A percentile compares a stretch with the other conserved stretches of the same genome.
phyloP scores from a whole-genome alignment of 2,329 filamentous ascomycete species.

The Incumbomyces lentus region DNA sequence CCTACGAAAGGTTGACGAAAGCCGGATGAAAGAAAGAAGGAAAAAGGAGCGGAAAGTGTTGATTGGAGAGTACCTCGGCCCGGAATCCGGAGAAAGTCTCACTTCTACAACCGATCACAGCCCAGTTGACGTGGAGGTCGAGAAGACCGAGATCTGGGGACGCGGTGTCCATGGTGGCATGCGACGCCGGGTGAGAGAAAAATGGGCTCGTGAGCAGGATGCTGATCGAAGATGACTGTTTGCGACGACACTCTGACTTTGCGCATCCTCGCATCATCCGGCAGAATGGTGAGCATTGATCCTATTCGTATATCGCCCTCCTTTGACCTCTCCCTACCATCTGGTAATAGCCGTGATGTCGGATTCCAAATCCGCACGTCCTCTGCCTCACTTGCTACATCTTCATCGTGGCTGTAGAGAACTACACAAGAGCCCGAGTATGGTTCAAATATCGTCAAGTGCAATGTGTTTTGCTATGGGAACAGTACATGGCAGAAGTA shows the following conservation, averaged over 20 bases:
- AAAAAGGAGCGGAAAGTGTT: conserved; percentile 31
- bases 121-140: conserved; percentile 1
- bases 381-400: background rate
- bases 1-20: conserved; percentile 32
- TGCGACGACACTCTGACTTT: no score
- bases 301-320: no score
- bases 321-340: no score
- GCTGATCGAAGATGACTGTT: background rate
- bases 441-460: no score
- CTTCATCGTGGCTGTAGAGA: background rate
- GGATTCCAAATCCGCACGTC: background rate
- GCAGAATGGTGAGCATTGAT: no score
- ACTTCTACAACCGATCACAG: background rate
- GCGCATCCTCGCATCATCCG: no score
- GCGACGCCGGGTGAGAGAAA: conserved; percentile 31
- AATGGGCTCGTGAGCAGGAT: conserved; percentile 26
- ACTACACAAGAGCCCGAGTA: no score
- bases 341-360: background rate
- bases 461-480: no score
- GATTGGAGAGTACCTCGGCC: conserved; percentile 17
- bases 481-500: no score
- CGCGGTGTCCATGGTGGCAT: conserved; percentile 31
- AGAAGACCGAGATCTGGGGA: conserved; percentile 32
- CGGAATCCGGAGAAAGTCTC: background rate
- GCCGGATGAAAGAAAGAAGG: conserved; percentile 28